These are phyloP conservation scores for Inga oerstediana DNA, from an alignment of 306 rosid species.

Conservation along the genomic window DNA sequence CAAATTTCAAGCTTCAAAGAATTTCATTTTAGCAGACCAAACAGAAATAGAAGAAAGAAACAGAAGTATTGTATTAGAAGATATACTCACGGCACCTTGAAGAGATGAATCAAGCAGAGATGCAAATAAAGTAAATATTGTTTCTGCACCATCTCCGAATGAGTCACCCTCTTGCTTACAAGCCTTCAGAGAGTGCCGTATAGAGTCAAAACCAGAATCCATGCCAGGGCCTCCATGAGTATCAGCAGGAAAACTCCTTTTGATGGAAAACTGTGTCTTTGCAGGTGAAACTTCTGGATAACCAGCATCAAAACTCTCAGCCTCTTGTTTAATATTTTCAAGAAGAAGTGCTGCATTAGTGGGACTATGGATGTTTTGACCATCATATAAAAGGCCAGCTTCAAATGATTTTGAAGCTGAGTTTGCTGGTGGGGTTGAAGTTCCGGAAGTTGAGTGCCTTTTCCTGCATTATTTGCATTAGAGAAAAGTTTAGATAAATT, in stretches of 20 bases:
- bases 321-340: slow-evolving; percentile 84
- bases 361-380: slow-evolving; percentile 80
- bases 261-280: slow-evolving; percentile 50
- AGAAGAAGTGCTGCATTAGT: slow-evolving; percentile 91
- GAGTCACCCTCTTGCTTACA: slow-evolving; percentile 71
- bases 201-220: slow-evolving; percentile 60
- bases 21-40: not conserved
- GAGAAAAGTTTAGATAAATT: not conserved
- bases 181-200: slow-evolving; percentile 59
- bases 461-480: slow-evolving; percentile 60
- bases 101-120: slow-evolving; percentile 82
- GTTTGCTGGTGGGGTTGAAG: slow-evolving; percentile 48
- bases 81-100: slow-evolving; percentile 62
- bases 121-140: slow-evolving; percentile 68
- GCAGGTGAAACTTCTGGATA: slow-evolving; percentile 52
- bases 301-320: slow-evolving; percentile 53
- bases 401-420: slow-evolving; percentile 65
- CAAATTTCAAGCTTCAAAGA: slow-evolving; percentile 31
- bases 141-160: slow-evolving; percentile 67
- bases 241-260: slow-evolving; percentile 59
- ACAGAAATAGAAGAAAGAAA: slow-evolving; percentile 24
- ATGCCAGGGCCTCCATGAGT: slow-evolving; percentile 50
- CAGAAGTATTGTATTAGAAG: not conserved
- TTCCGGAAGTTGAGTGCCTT: slow-evolving; percentile 57
- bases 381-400: slow-evolving; percentile 67